Base-by-base conservation (phyloP, 2,329 filamentous ascomycete genomes). In the Claviceps humidiphila region DNA sequence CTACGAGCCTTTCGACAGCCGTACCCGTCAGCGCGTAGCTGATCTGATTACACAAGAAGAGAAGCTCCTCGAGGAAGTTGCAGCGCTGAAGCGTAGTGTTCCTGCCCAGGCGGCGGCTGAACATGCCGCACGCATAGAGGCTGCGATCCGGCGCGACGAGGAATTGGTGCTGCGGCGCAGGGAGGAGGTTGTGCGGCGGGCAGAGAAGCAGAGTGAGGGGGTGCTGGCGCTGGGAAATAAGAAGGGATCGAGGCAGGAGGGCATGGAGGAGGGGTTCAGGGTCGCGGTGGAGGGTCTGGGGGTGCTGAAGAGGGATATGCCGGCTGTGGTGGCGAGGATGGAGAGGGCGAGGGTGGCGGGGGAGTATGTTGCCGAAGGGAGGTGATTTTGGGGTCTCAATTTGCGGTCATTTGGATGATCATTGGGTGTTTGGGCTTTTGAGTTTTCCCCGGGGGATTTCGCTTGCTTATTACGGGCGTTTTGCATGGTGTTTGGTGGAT, bases 51-150 rank as follows among this genome's bases (percentile, higher is more conserved):
- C 75, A 54, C 73, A 81, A 54, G 81, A 84, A 58, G 80, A 84
- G 61, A 78, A 79, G 60, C 72, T 84, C 3, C 75, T 83, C 45
- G 76, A 80, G 57, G 77, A 82, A 59, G 81, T 84, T 58, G 80
- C 81, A 7, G 67, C 69, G 34, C 70, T 81, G n/a, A 81, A 81
- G 64, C 73, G 75, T 55, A 65, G 66, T 55, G 73, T 79, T 1
- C 78, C 78, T 20, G 62, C 60, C 16, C 60, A 66, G 9, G 70
- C 72, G 0, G 75, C 78, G 8, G 60, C 64, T 4, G 58, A 66
- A 39, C 71, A 72, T 58, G 68, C 71, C 43, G 68, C 72, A 44
- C 63, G 63, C 22, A 61, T 74, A 22, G 63, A 66, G 46, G 63
- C 64, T 1, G 69, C 67, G 4, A 54, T 77, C 24, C 61, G 55